These are phyloP conservation scores for Talaromyces sp. DNA, from an alignment of 2,329 filamentous ascomycete genomes.

Conservation along the genomic window DNA sequence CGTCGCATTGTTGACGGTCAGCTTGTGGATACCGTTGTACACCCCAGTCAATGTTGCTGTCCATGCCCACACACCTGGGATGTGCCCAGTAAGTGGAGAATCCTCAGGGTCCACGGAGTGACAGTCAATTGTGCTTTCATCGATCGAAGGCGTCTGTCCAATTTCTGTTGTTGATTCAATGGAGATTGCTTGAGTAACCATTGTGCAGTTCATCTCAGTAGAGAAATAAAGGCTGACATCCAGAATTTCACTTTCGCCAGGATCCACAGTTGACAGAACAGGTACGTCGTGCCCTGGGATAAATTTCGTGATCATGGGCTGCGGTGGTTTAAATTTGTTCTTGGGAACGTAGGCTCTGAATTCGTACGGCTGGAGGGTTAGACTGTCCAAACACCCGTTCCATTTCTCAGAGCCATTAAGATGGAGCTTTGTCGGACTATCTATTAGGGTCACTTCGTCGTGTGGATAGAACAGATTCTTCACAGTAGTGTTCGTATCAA, in stretches of 20 bases:
- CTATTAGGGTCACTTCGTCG: constrained; percentile 56
- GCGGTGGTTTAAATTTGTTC: constrained; percentile 53
- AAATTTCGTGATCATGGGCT: constrained; percentile 63
- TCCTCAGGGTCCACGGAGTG: constrained; percentile 38
- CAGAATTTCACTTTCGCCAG: constrained; percentile 48
- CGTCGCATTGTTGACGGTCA: constrained; percentile 60
- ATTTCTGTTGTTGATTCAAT: constrained; percentile 58
- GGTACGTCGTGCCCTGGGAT: constrained; percentile 64
- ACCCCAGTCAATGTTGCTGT: constrained; percentile 58
- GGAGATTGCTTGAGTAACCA: constrained; percentile 53
- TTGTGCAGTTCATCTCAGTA: constrained; percentile 62
- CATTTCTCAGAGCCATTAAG: constrained; percentile 50
- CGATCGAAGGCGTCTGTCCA: constrained; percentile 48
- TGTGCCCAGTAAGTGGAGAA: constrained; percentile 51
- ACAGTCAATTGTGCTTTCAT: constrained; percentile 51
- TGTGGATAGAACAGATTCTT: constrained; percentile 67
- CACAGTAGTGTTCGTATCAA: constrained; percentile 56
- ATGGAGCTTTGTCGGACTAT: constrained; percentile 49
- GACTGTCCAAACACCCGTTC: constrained; percentile 59
- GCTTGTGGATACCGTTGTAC: constrained; percentile 62
- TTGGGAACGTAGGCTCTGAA: constrained; percentile 64
- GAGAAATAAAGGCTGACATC: constrained; percentile 62
- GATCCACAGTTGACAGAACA: constrained; percentile 51
- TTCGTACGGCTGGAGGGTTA: constrained; percentile 59
- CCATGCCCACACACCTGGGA: constrained; percentile 59